Evolutionary conservation across 1,284 basidiomycete species (phyloP), one percentile per base, ranked within the genome.

Genomic region (Sutorius eximius): DNA sequence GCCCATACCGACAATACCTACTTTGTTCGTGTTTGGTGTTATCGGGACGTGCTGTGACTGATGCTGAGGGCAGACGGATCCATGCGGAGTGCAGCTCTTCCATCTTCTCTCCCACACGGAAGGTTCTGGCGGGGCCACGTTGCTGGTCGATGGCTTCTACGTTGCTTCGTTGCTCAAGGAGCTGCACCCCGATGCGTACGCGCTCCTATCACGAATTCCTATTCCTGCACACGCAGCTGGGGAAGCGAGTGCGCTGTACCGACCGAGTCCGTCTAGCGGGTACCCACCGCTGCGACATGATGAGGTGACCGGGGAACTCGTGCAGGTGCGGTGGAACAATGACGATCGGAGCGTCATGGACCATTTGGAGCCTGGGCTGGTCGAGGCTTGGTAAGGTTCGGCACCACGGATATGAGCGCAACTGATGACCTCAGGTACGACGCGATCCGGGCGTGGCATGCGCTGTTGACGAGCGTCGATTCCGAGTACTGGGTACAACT

Each of bases 1-100:
- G 94, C 93, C 0, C 96, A 99, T 70, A 98, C 95, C 1, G 96
- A 98, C 66, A 97, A 91, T 46, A 96, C 95, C 2, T 98, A 98
- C 73, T 94, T 90, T 64, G 88, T 93, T 63, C 56, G 84, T 55
- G 42, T 40, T 55, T 5, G 22, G 45, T 59, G 9, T 18, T 0
- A 40, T 54, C 30, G 7, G 38, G 18, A 33, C 20, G 37, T 36
- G 42, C 36, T 24, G 45, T 45, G 53, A 49, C 62, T 63, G 51
- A 69, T 57, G 40, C 20, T n/a, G 48, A 45, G 13, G 37, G 44
- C 58, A 92, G 89, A 94, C 91, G 37, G 91, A 96, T 71, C 93
- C 96, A 0, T 91, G 90, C 46, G 95, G 96, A 3, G 76, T 99
- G 24, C 96, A 99, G 69, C 78, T 98, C 52, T 98, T 99, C 76